A percentile compares a stretch with the other conserved stretches of the same genome.
Evolutionary conservation across 768 basidiomycete genomes (phyloP).

Genomic region (Hericium alpestre): DNA sequence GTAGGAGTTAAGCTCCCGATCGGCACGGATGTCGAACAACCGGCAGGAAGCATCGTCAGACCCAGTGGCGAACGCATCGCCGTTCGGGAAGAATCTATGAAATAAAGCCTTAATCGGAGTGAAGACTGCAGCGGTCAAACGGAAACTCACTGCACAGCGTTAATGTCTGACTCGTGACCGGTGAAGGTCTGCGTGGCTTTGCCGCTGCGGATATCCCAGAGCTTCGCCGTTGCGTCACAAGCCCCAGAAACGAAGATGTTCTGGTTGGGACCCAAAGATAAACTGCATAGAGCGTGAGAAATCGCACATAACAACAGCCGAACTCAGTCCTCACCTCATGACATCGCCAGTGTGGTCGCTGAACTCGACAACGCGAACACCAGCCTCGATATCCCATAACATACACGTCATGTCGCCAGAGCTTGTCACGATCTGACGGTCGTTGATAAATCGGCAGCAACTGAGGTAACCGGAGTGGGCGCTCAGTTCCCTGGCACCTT

Average conservation of each 20-base stretch:
- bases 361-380: constrained; percentile 95
- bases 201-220: constrained; percentile 98
- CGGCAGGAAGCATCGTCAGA: constrained; percentile 99
- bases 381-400: constrained; percentile 99
- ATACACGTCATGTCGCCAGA: constrained; percentile 99
- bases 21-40: constrained; percentile 93
- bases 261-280: constrained; percentile 89
- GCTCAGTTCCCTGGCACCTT: constrained; percentile 89
- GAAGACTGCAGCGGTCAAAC: constrained; percentile 7
- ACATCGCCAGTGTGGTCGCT: constrained; percentile 99
- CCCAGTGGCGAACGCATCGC: constrained; percentile 96
- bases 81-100: constrained; percentile 94
- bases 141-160: constrained; percentile 84
- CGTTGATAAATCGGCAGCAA: constrained; percentile 98
- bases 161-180: constrained; percentile 98
- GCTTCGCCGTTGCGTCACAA: constrained; percentile 95
- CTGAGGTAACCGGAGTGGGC: constrained; percentile 97
- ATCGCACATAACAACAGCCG: not conserved
- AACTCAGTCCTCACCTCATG: constrained; percentile 67
- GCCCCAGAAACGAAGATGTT: constrained; percentile 98
- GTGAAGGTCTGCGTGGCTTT: constrained; percentile 98
- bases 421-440: constrained; percentile 94
- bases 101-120: not conserved
- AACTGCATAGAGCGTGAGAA: constrained; percentile 32
- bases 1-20: constrained; percentile 93